Percentiles rank a stretch among this genome's conserved stretches.
These are phyloP conservation scores for Neofusicoccum cordaticola DNA, from an alignment of 2,329 filamentous ascomycete genomes.

Conservation along the genomic window DNA sequence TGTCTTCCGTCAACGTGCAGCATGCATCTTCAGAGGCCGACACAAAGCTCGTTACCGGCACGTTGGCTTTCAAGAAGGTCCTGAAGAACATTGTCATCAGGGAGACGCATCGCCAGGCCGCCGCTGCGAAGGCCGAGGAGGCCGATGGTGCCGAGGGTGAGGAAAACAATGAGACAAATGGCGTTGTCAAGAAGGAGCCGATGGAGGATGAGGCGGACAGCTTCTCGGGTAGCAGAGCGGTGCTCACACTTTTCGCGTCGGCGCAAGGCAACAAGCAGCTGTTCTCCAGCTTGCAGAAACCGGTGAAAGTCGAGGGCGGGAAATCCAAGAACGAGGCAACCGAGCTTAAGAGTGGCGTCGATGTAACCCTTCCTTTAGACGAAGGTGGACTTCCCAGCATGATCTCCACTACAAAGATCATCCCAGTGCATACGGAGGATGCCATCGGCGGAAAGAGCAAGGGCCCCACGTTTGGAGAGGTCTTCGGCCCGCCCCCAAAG, in stretches of 20 bases:
- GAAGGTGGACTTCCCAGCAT: slow-evolving; percentile 71
- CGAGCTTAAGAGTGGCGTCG: slow-evolving; percentile 40
- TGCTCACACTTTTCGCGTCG: slow-evolving; percentile 75
- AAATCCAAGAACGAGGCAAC: slow-evolving; percentile 32
- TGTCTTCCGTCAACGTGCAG: slow-evolving; percentile 32
- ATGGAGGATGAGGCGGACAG: slow-evolving; percentile 20
- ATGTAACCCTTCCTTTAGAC: slow-evolving; percentile 52
- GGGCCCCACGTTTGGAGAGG: slow-evolving; percentile 65
- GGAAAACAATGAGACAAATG: slow-evolving; percentile 1
- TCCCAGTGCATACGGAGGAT: slow-evolving; percentile 49
- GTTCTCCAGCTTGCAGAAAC: slow-evolving; percentile 77
- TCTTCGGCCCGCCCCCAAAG: slow-evolving; percentile 67
- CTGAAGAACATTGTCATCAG: slow-evolving; percentile 29
- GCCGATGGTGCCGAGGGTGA: not conserved
- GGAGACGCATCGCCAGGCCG: slow-evolving; percentile 27
- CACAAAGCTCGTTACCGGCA: slow-evolving; percentile 28
- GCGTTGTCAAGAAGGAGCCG: slow-evolving; percentile 13
- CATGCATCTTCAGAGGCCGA: slow-evolving; percentile 28
- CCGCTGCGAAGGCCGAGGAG: not conserved
- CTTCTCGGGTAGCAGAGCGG: slow-evolving; percentile 48
- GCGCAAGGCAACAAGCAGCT: slow-evolving; percentile 65
- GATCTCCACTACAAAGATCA: slow-evolving; percentile 65
- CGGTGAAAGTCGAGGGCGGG: slow-evolving; percentile 36
- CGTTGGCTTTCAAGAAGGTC: slow-evolving; percentile 35
- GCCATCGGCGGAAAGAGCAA: slow-evolving; percentile 50